Evolutionary conservation across 2,329 filamentous ascomycete genomes (phyloP), one percentile per base, ranked within the genome.

Genomic region (Pestalotiopsis sp.): DNA sequence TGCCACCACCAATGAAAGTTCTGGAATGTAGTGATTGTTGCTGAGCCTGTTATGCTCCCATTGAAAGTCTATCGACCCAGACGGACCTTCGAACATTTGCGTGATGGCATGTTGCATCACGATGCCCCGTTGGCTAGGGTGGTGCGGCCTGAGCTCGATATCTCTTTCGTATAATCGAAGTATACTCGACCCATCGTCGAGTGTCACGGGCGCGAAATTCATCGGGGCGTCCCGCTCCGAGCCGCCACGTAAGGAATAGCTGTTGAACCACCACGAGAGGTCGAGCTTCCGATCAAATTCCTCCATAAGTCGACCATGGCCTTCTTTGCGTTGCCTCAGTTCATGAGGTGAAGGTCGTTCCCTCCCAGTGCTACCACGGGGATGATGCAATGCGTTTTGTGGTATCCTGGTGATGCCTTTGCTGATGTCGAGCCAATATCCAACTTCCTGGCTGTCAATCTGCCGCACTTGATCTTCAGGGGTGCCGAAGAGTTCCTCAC

Each of bases 1-100:
- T 1, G 91, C 81, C 3, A 93, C 82, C 9, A 94, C 86, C 14
- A 94, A 81, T n/a, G 85, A 90, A 1, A 96, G 82, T 72, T 93
- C 90, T 0, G 91, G 91, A 1, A 95, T 88, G 64, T 90, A 85
- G 0, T 86, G 80, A 49, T 89, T 79, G 84, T 92, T 89, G 79
- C 86, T 90, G 25, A 93, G 79, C 2, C 89, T 85, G 71, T 90
- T 83, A 57, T 70, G 66, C n/a, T 71, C 69, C 68, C 71, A 75
- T 69, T 11, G 58, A 36, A 58, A 13, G 70, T 70, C 59, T 71
- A 75, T 66, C 74, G 82, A 66, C 76, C 83, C 78, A 71, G 75
- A 73, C 4, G 74, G 70, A 4, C 66, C 41, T 36, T 73, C 72
- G 9, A 73, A 70, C 2, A 63, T 58, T 14, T 77, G 73, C 11